Base-by-base conservation (phyloP, 306 rosid species). In the Pyrus communis region DNA sequence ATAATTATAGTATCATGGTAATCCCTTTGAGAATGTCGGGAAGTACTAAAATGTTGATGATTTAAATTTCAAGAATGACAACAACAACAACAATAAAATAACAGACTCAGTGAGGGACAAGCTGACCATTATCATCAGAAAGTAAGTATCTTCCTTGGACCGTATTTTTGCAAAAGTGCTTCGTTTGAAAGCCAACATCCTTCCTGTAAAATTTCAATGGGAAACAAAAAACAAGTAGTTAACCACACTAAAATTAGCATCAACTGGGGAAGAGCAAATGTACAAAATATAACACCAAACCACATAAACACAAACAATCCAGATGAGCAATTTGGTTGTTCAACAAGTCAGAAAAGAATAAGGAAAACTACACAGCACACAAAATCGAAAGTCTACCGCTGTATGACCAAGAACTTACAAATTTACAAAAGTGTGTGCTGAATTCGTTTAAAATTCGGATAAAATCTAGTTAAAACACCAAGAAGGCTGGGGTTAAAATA, bases 141-240 rank as follows among this genome's bases (percentile, higher is more conserved):
- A 91, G 87, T 40, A 87, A 78, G 85, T 85, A 87, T 85, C 96
- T 86, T 70, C 98, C 98, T 85, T 87, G 97, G 75, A 94, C 95
- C 23, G 98, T 94, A 85, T 65, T 90, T 73, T 83, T 84, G 83
- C 98, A 94, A 63, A 69, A 5, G 55, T 11, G 84, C 28, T 40
- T 72, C 43, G 33, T 67, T 73, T 70, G 85, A 71, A 92, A 89
- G 14, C 96, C 86, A 63, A 85, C 78, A 75, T 90, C 89, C 63
- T 84, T 92, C 86, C 98, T 88, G 67, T 61, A 42, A 64, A 67
- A 67, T 31, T 76, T 79, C 58, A 38, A 61, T 33, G 23, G 23
- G 11, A 80, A 31, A 74, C 66, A 59, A 58, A 35, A 69, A 69
- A 38, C 19, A 55, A 2, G 40, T 7, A 4, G n/a, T n/a, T 38